Evolutionary conservation across 352 stramenopile species (phyloP).

Genomic region (Globisporangium polare): DNA sequence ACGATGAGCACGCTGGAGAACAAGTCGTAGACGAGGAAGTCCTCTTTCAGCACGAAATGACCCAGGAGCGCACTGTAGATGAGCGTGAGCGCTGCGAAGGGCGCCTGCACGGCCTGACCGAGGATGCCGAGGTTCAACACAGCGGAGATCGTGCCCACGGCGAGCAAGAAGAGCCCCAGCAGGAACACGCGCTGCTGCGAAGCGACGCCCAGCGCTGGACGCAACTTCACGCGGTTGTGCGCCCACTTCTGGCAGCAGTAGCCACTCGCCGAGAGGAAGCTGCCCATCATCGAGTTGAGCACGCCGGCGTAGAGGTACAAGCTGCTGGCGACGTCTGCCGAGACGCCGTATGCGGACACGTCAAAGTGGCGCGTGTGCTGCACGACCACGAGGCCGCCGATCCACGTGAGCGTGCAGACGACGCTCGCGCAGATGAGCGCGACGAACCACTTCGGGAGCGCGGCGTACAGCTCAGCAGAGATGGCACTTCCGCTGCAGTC

Average conservation of each 20-base stretch:
- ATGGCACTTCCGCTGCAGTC: background rate
- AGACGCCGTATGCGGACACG: conserved; percentile 17
- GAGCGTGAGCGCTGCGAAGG: conserved; percentile 75
- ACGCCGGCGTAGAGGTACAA: conserved; percentile 65
- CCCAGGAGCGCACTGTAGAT: conserved; percentile 76
- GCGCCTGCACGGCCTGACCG: conserved; percentile 69
- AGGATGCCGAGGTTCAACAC: conserved; percentile 72
- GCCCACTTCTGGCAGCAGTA: conserved; percentile 82
- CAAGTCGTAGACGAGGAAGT: conserved; percentile 42
- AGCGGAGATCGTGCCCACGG: conserved; percentile 62
- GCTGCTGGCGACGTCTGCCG: conserved; percentile 14
- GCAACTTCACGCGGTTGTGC: conserved; percentile 48
- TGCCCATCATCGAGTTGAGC: conserved; percentile 70
- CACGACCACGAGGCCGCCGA: conserved; percentile 39
- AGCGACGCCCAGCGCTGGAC: conserved; percentile 46
- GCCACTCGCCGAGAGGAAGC: conserved; percentile 70
- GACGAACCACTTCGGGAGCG: conserved; percentile 59
- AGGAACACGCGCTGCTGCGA: conserved; percentile 61
- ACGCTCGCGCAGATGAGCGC: conserved; percentile 33
- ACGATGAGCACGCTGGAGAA: conserved; percentile 64
- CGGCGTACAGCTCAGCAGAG: background rate
- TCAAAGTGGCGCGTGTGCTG: conserved; percentile 29
- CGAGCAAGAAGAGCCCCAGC: conserved; percentile 52
- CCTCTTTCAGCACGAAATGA: conserved; percentile 57
- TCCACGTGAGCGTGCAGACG: conserved; percentile 40